phyloP scores from a whole-genome alignment of 352 stramenopile species.

The Phytophthora pisi region DNA sequence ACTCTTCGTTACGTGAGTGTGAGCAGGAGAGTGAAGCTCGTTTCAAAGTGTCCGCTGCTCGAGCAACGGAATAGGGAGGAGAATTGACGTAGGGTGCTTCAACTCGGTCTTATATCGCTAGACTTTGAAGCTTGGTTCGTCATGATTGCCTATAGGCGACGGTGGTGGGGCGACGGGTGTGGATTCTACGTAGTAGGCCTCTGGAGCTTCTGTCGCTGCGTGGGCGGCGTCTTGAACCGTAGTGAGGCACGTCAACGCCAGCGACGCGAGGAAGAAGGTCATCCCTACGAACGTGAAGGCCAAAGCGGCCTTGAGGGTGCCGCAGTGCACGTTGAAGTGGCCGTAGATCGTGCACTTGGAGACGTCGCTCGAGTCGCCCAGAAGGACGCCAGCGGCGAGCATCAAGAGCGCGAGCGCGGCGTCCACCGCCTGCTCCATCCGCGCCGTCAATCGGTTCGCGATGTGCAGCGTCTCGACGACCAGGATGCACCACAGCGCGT shows the following conservation, averaged over 20 bases:
- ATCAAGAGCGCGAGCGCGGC: constrained; percentile 36
- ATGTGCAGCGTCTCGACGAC: constrained; percentile 39
- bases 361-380: constrained; percentile 39
- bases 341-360: constrained; percentile 37
- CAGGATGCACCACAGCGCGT: constrained; percentile 38
- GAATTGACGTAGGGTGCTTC: neutral
- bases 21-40: neutral
- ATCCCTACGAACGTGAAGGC: constrained; percentile 48
- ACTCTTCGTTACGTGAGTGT: constrained; percentile 17
- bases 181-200: neutral
- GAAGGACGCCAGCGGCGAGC: constrained; percentile 41
- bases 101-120: neutral
- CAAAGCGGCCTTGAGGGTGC: constrained; percentile 39
- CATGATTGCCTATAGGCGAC: neutral
- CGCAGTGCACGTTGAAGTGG: constrained; percentile 32
- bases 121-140: constrained; percentile 6
- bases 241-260: constrained; percentile 24
- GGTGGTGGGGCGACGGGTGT: neutral
- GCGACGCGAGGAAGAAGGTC: constrained; percentile 32
- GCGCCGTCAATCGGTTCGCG: constrained; percentile 9
- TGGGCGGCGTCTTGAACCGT: neutral
- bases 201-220: constrained; percentile 1
- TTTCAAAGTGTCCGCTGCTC: constrained; percentile 8
- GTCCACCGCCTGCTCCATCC: constrained; percentile 28
- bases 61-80: neutral